Percentiles rank a stretch among this genome's conserved stretches.
These are phyloP conservation scores for Paraphaeosphaeria sporulosa DNA, from an alignment of 2,329 filamentous ascomycete genomes.

Conservation along the genomic window DNA sequence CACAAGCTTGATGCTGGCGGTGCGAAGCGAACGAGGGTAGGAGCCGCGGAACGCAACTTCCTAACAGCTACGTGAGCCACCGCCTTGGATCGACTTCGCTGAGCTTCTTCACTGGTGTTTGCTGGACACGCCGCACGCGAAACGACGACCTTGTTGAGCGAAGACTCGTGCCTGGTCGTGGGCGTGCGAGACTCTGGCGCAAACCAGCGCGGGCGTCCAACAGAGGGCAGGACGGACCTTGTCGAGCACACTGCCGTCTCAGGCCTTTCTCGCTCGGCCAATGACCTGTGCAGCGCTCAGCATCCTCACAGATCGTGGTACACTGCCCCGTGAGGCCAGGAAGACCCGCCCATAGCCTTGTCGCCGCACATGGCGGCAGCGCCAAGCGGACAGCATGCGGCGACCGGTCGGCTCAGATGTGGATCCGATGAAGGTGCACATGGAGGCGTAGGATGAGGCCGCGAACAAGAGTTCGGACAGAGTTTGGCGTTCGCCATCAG, in stretches of 20 bases:
- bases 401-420: not conserved
- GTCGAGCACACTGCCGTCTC: not conserved
- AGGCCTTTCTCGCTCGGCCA: not conserved
- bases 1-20: not conserved
- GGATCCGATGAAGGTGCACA: not conserved
- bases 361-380: not conserved
- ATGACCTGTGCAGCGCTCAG: not conserved
- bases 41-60: constrained; percentile 15
- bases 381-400: not conserved
- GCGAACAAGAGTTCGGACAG: constrained; percentile 6
- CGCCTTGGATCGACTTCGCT: constrained; percentile 20
- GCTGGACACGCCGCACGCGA: not conserved
- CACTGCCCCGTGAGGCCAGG: not conserved
- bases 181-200: not conserved
- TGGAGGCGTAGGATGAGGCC: constrained; percentile 6
- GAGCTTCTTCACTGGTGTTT: not conserved
- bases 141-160: not conserved
- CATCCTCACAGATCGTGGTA: not conserved
- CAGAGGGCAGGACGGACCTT: not conserved
- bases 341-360: not conserved
- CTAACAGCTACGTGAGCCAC: constrained; percentile 10
- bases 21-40: constrained; percentile 16
- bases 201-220: not conserved
- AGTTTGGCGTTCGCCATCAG: constrained; percentile 13
- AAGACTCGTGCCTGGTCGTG: not conserved